Evolutionary conservation across 106 monocot species (phyloP), one percentile per base, ranked within the genome.

Genomic region (Triglochin maritima): DNA sequence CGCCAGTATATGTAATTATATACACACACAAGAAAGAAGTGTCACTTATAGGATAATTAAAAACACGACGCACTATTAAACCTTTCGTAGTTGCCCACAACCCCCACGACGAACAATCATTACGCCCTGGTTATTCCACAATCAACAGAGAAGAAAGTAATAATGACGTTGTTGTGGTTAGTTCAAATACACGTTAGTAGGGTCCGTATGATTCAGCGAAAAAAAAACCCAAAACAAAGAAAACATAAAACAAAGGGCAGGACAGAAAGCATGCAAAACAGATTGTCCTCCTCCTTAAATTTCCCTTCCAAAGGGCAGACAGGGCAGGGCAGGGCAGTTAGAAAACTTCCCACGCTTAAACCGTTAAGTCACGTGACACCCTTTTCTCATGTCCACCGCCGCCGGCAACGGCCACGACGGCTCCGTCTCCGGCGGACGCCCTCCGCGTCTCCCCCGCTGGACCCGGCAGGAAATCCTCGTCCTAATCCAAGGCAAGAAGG

Each of bases 391-490:
- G 83, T 69, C 79, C 47, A 83, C 76, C 75, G 72, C 77, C 67
- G 65, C 59, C 63, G 53, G 55, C 2, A 62, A 69, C 52, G 62
- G 71, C 49, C 14, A 44, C 50, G 64, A 54, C 58, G 71, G 54
- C 57, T 75, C 54, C 49, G 61, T 60, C 14, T 74, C 46, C 48
- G 69, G 68, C 44, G 78, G 64, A 2, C 58, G 60, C 15, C 67
- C 76, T 54, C 67, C 81, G 64, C 67, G 92, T 68, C 70, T 93
- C 9, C 92, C 92, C 14, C 57, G 92, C 53, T 93, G 92, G 92
- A 86, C 92, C 64, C 69, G 88, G 67, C 88, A 86, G 79, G 92
- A 93, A 71, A 88, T 93, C 56, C 69, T 93, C 49, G 83, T 85
- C 12, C 72, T 93, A 67, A 85, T 86, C 41, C 78, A 93, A 71